Evolutionary conservation across 2,329 filamentous ascomycete species (phyloP).

Genomic region (Helicocarpus griseus): DNA sequence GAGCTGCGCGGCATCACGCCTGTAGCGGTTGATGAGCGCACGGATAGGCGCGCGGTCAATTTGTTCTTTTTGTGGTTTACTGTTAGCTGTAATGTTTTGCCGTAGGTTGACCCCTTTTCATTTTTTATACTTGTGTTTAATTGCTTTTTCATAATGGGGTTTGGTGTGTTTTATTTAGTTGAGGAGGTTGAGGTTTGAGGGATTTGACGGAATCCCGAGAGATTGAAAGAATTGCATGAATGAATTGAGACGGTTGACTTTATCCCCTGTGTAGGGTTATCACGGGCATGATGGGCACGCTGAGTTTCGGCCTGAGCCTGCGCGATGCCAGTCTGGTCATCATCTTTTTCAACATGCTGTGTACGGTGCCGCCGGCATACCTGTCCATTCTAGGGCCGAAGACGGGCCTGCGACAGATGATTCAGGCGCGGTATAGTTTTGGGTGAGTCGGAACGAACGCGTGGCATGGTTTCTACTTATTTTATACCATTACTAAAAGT

Average conservation of each 20-base stretch:
- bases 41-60: slow-evolving; percentile 43
- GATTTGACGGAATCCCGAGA: too few species aligned
- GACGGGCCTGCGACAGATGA: slow-evolving; percentile 22
- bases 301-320: slow-evolving; percentile 11
- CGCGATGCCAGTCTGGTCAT: slow-evolving; percentile 11
- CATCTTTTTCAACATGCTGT: slow-evolving; percentile 23
- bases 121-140: not conserved
- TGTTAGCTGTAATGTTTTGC: slow-evolving; percentile 47
- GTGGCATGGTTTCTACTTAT: too few species aligned
- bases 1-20: slow-evolving; percentile 49
- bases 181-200: too few species aligned
- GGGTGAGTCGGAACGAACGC: slow-evolving; percentile 15
- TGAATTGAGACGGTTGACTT: too few species aligned
- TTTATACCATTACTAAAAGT: too few species aligned
- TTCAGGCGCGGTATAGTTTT: slow-evolving; percentile 21
- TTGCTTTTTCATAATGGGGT: not conserved
- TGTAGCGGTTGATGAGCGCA: slow-evolving; percentile 46
- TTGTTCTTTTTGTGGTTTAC: slow-evolving; percentile 49
- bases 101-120: slow-evolving; percentile 34
- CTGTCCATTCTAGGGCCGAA: slow-evolving; percentile 19
- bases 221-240: too few species aligned
- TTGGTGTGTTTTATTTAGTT: not conserved
- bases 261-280: slow-evolving; percentile 8
- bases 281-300: slow-evolving; percentile 13
- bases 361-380: slow-evolving; percentile 17